Evolutionary conservation across 768 basidiomycete genomes (phyloP), one percentile per base, ranked within the genome.

Genomic region (Pleurotus platypus): DNA sequence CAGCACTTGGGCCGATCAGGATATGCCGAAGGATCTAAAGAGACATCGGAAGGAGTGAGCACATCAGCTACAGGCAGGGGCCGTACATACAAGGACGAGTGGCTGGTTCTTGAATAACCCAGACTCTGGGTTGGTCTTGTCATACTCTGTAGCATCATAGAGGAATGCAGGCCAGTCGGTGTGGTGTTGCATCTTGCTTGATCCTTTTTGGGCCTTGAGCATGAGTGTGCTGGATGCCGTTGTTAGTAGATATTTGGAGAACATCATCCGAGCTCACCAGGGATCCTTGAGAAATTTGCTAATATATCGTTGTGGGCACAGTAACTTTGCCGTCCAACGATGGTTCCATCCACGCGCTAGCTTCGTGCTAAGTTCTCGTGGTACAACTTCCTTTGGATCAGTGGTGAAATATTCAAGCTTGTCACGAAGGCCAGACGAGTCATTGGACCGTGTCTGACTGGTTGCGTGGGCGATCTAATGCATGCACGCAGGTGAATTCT

Each of bases 101-200:
- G 65, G 3, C 3, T 48, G 20, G 2, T 61, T 56, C 38, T 61
- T 59, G 49, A 69, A 63, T 5, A 66, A 57, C n/a, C 64, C 61
- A 18, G 60, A 51, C 20, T 50, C 46, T 18, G 59, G 58, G 11
- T 62, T 30, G 15, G 48, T 30, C 9, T 47, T 58, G 50, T 60
- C 57, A 24, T 47, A 60, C 7, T 49, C 24, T 24, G 46, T 39
- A 15, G 57, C 26, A n/a, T 46, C 22, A 45, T 66, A 68, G 5
- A 67, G 46, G 40, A 64, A 66, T 0, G 15, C 26, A 7, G 62
- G 64, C 66, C 66, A 66, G 1, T 45, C 43, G n/a, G n/a, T 45
- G 20, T 45, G 43, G 43, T 45, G n/a, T 30, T 30, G 30, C n/a
- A 45, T 45, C n/a, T n/a, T 20, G 43, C 20, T n/a, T 20, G 43